Conservation (phyloP, 2,329 filamentous ascomycete species). For the Ophiosphaerella korrae region DNA sequence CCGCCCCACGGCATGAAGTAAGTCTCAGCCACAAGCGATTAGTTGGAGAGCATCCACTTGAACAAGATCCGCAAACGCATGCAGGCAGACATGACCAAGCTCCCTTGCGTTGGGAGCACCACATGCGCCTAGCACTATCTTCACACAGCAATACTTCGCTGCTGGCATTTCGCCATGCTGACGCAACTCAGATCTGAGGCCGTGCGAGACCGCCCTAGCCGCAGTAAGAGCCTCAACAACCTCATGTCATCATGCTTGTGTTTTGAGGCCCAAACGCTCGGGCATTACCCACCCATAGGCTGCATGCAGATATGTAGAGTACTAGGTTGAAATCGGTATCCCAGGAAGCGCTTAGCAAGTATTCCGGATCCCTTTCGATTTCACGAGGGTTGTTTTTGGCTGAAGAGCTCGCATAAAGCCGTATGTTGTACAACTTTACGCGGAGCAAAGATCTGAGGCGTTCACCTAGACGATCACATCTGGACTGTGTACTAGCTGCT, state of each 20-base stretch:
- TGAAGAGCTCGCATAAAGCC: background rate
- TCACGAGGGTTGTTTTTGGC: constrained; percentile 3
- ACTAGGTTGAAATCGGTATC: no score
- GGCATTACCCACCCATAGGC: constrained; percentile 9
- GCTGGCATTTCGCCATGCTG: background rate
- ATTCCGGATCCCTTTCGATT: constrained; percentile 3
- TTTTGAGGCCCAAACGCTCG: constrained; percentile 3
- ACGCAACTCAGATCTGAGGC: constrained; percentile 10
- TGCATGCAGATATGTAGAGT: constrained; percentile 1
- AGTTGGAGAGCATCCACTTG: background rate
- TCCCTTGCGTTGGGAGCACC: constrained; percentile 10
- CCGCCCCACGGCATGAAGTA: no score
- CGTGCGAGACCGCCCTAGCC: constrained; percentile 11
- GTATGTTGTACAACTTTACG: background rate
- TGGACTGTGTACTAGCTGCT: background rate
- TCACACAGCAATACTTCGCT: background rate
- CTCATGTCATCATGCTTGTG: constrained; percentile 7
- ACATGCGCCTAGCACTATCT: constrained; percentile 3
- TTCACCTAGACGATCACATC: background rate
- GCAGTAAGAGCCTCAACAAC: constrained; percentile 19
- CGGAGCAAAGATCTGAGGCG: background rate
- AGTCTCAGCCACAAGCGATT: background rate
- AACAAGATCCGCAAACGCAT: background rate
- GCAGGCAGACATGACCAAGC: background rate
- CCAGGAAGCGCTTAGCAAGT: constrained; percentile 5